These are phyloP conservation scores for Podila horticola DNA, from an alignment of 192 early-diverging fungal genomes.

Conservation along the genomic window DNA sequence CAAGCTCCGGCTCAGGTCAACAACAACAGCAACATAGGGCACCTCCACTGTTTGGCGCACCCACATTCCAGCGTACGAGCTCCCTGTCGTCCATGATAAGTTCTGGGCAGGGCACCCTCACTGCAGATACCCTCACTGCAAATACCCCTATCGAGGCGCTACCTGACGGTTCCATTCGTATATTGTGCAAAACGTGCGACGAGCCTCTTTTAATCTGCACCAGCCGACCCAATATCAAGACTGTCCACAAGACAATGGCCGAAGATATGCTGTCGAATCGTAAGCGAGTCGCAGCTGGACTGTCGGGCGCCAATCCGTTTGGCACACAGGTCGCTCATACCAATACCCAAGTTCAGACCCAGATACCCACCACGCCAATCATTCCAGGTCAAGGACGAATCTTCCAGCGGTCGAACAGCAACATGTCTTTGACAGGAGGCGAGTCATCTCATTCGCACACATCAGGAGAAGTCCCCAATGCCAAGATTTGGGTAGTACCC, in stretches of 20 bases:
- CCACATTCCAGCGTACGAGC: neutral
- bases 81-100: neutral
- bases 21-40: neutral
- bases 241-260: conserved; percentile 20
- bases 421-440: neutral
- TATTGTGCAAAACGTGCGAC: conserved; percentile 17
- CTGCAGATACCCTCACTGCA: neutral
- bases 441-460: too few relatives aligned
- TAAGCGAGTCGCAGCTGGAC: neutral
- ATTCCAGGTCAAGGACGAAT: neutral
- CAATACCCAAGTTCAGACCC: neutral
- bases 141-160: neutral
- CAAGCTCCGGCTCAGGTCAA: neutral
- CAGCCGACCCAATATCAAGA: conserved; percentile 17
- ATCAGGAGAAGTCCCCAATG: neutral
- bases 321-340: neutral
- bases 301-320: neutral
- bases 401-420: neutral
- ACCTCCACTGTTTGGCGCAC: neutral
- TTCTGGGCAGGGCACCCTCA: neutral
- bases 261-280: conserved; percentile 5
- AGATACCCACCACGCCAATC: neutral
- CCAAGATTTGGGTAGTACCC: conserved; percentile 8
- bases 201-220: conserved; percentile 7
- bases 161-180: neutral